Base-by-base conservation (phyloP, 2,329 filamentous ascomycete genomes). In the Aspergillus sp. region DNA sequence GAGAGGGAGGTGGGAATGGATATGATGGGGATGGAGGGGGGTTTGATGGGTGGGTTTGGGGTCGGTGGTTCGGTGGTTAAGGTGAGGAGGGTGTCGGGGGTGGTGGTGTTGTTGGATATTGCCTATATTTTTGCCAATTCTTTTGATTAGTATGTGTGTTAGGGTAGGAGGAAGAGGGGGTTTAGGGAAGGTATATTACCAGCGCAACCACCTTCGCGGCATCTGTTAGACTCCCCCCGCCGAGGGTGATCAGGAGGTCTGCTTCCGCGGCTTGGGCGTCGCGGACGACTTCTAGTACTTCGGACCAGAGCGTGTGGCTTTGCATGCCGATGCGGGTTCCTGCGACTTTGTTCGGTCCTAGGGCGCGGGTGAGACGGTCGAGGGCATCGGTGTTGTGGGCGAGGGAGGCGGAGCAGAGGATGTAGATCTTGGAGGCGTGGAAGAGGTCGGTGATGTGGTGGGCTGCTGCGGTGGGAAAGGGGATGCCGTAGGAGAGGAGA, bases 141-240 rank as follows among this genome's bases (percentile, higher is more conserved):
- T 32, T 5, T 57, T 39, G n/a, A 7, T 30, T 51, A n/a, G 25
- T 19, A 25, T 11, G n/a, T 41, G 17, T 25, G 23, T 41, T 3
- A 10, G 23, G 5, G 3, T 48, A 8, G 7, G 47, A 23, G 38
- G 47, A 17, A 8, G 17, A n/a, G 6, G 15, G n/a, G 3, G 51
- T 8, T 23, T 23, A 39, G 48, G 41, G 10, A 30, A 30, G 13
- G 52, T 2, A 13, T 15, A 19, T 27, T 11, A 80, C 82, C 21
- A 84, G 71, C 3, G 79, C 73, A 25, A 83, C 73, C 1, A 86
- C 73, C 68, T 86, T 86, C 0, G 83, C 83, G 0, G 75, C 83
- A 66, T 86, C 84, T 0, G 82, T 85, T n/a, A 86, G 67, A 50
- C 80, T 84, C 0, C 84, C 83, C 0, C 78, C 84, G 3, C 85